phyloP scores from a whole-genome alignment of 2,329 filamentous ascomycete genomes.

The Talaromyces pinophilus region DNA sequence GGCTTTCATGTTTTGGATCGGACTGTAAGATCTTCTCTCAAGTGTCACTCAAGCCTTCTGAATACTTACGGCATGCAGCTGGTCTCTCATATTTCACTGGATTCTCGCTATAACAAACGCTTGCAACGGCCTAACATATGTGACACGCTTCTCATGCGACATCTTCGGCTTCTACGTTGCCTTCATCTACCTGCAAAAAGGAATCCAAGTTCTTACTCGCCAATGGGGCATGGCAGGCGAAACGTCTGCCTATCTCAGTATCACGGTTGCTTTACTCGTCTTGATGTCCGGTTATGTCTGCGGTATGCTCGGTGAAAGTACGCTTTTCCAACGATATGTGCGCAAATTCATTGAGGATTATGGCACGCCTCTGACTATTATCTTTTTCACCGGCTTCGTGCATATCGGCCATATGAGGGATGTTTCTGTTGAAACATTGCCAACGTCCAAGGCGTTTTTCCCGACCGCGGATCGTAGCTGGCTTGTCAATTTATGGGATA shows the following conservation, averaged over 20 bases:
- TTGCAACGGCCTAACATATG: conserved; percentile 84
- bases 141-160: conserved; percentile 88
- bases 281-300: conserved; percentile 75
- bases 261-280: conserved; percentile 74
- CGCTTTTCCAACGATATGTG: conserved; percentile 71
- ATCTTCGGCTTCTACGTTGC: conserved; percentile 94
- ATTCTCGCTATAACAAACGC: conserved; percentile 79
- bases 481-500: conserved; percentile 81
- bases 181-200: conserved; percentile 88
- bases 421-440: conserved; percentile 69
- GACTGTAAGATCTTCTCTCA: conserved; percentile 54
- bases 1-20: conserved; percentile 90
- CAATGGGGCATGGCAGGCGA: conserved; percentile 65
- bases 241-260: conserved; percentile 71
- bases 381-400: conserved; percentile 90
- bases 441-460: conserved; percentile 74
- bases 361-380: conserved; percentile 75
- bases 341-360: conserved; percentile 88
- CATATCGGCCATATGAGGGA: conserved; percentile 80
- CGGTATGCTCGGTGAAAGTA: conserved; percentile 68
- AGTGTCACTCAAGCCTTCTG: neutral
- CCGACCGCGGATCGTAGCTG: conserved; percentile 73
- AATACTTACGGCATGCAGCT: conserved; percentile 50
- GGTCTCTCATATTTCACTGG: conserved; percentile 84
- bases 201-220: conserved; percentile 77